These are phyloP conservation scores for Blastocystis sp. DNA, from an alignment of 352 stramenopile species.

Conservation along the genomic window DNA sequence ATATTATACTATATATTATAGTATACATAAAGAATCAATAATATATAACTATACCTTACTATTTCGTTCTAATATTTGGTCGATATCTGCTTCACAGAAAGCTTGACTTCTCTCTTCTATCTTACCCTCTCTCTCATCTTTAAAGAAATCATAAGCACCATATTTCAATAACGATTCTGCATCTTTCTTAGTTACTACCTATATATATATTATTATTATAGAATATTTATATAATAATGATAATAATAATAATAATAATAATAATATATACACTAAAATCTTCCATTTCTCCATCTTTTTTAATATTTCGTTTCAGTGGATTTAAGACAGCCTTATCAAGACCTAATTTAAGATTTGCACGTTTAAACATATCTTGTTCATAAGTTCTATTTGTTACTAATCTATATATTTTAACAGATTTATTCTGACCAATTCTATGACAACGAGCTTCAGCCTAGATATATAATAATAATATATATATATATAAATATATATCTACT, in stretches of 20 bases:
- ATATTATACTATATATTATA: conserved; percentile 62
- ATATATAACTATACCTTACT: too few species aligned
- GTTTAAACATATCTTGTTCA: conserved; percentile 73
- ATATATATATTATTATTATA: neutral
- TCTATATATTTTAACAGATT: conserved; percentile 72
- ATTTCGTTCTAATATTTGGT: conserved; percentile 71
- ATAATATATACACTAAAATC: too few species aligned
- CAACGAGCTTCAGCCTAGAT: conserved; percentile 68
- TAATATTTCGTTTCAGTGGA: conserved; percentile 40
- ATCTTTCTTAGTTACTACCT: conserved; percentile 61
- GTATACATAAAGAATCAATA: too few species aligned
- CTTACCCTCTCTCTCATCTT: conserved; percentile 62
- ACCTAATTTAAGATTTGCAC: conserved; percentile 67
- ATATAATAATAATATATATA: too few species aligned
- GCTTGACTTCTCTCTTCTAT: conserved; percentile 69
- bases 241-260: too few species aligned
- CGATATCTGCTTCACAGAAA: conserved; percentile 90
- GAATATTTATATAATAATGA: neutral
- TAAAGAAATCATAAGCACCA: conserved; percentile 74
- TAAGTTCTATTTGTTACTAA: conserved; percentile 70
- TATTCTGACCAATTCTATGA: conserved; percentile 72
- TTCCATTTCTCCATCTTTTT: conserved; percentile 45
- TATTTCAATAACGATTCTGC: conserved; percentile 73
- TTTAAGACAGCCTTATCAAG: conserved; percentile 66
- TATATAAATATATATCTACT: conserved; percentile 41